Evolutionary conservation across 306 rosid species (phyloP), one percentile per base, ranked within the genome.

Genomic region (Fragaria vesca): DNA sequence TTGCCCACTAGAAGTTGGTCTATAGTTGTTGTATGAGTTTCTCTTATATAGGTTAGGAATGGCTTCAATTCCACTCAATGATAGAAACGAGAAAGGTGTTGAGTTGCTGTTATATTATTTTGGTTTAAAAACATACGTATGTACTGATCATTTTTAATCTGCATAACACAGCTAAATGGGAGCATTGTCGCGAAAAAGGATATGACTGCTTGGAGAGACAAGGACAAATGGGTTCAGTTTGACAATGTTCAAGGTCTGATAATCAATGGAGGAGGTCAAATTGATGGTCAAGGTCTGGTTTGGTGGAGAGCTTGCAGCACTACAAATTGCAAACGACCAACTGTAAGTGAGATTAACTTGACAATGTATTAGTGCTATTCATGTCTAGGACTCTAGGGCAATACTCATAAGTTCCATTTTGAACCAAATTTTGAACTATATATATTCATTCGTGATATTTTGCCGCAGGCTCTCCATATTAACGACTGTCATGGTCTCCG

Each of bases 251-350:
- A 26, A n/a, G 87, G 82, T 0, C 88, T 89, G 69, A 18, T 65
- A 8, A 12, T 90, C 30, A 4, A 72, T 12, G 90, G 94, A 34
- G 79, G 77, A 16, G 90, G 91, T n/a, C 6, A 8, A 12, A 50
- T 87, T 58, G 80, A 90, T 79, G 91, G 86, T 42, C 87, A 86
- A 69, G 91, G 94, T 74, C 78, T 80, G 60, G 17, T 77, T 12
- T 90, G 91, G 94, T 90, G 94, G 91, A 52, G 50, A 8, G 28
- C 50, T 26, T 28, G 58, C 24, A 36, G 21, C 3, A 10, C 46
- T 43, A 2, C 76, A 72, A 9, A 16, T 36, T 66, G 66, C 28
- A 16, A 36, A 34, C 47, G 38, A 26, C 90, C 89, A 24, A 40
- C 66, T 11, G 87, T 86, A 61, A 30, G 89, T 63, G 21, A 24